A percentile compares a stretch with the other conserved stretches of the same genome.
phyloP scores from a whole-genome alignment of 2,329 filamentous ascomycete genomes.

The Byssochlamys sp. region DNA sequence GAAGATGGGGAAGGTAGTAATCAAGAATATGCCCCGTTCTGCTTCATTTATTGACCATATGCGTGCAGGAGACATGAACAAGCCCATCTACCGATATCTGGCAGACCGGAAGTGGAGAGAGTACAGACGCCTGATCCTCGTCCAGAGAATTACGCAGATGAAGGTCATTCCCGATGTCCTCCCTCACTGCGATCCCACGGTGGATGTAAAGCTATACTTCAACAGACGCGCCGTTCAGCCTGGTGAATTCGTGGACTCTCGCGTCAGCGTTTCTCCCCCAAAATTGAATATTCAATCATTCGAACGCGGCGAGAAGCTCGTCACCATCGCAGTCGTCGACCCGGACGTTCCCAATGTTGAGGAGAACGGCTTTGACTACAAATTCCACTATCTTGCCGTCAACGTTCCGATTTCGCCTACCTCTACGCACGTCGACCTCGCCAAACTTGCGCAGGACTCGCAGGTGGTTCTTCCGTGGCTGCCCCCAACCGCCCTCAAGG shows the following conservation, averaged over 20 bases:
- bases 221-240: constrained; percentile 59
- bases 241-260: constrained; percentile 68
- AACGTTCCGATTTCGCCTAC: constrained; percentile 58
- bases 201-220: constrained; percentile 76
- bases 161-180: constrained; percentile 80
- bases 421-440: constrained; percentile 55
- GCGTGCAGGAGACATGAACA: constrained; percentile 74
- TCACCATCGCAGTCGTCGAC: constrained; percentile 79
- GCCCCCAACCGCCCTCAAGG: constrained; percentile 79
- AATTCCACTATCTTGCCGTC: constrained; percentile 78
- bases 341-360: constrained; percentile 76
- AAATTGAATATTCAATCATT: constrained; percentile 78
- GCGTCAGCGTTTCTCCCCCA: constrained; percentile 62
- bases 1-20: constrained; percentile 76
- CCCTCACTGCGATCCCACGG: constrained; percentile 64
- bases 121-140: constrained; percentile 67
- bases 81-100: constrained; percentile 87
- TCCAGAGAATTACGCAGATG: constrained; percentile 80
- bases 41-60: constrained; percentile 12
- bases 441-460: constrained; percentile 47
- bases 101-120: constrained; percentile 79
- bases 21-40: background rate
- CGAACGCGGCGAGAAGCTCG: constrained; percentile 66
- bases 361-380: constrained; percentile 64
- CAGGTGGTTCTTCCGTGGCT: constrained; percentile 73